Conservation (phyloP, 1,284 basidiomycete species). For the Ceratobasidium sp. region DNA sequence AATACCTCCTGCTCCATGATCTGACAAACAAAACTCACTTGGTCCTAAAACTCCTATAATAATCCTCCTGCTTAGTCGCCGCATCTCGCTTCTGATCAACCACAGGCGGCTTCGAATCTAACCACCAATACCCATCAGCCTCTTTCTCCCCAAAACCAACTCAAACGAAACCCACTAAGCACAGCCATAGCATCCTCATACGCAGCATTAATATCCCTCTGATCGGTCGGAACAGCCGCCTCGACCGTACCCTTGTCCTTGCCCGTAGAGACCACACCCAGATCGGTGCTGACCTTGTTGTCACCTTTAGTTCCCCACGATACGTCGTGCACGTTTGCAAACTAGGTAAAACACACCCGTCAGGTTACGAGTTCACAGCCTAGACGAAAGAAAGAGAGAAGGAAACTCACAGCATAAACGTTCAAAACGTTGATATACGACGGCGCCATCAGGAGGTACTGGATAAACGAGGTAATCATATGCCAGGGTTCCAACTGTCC, state of each 20-base stretch:
- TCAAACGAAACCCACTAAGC: slow-evolving; percentile 59
- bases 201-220: slow-evolving; percentile 88
- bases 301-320: slow-evolving; percentile 95
- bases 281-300: slow-evolving; percentile 85
- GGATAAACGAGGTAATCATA: slow-evolving; percentile 93
- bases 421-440: slow-evolving; percentile 94
- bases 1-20: slow-evolving; percentile 8
- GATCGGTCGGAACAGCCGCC: slow-evolving; percentile 81
- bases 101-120: slow-evolving; percentile 74
- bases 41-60: slow-evolving; percentile 89
- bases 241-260: slow-evolving; percentile 80
- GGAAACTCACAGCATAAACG: slow-evolving; percentile 79
- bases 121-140: not conserved
- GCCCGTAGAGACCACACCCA: slow-evolving; percentile 79
- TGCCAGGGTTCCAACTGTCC: slow-evolving; percentile 91
- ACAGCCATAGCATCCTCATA: slow-evolving; percentile 89
- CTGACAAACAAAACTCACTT: slow-evolving; percentile 66
- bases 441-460: slow-evolving; percentile 92
- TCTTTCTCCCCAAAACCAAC: not conserved
- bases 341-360: slow-evolving; percentile 63
- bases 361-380: not conserved
- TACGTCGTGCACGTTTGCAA: slow-evolving; percentile 90
- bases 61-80: slow-evolving; percentile 87
- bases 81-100: slow-evolving; percentile 72
- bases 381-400: not conserved